Evolutionary conservation across 805 yeast genomes (phyloP), one percentile per base, ranked within the genome.

Genomic region (Saccharomycopsis fibuligera): DNA sequence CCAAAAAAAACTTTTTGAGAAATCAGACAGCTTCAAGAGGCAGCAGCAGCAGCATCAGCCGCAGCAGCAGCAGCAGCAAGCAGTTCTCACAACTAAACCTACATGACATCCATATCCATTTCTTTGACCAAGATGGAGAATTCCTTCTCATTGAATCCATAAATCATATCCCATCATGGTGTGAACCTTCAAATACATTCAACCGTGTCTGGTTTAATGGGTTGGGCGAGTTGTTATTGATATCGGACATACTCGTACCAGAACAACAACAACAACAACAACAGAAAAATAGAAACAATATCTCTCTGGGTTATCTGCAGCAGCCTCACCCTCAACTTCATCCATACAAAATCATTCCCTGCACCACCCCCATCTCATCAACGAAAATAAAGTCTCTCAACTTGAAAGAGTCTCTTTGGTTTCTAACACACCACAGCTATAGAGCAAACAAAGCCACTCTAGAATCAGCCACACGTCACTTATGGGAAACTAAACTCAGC

Each of bases 51-150:
- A n/a, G n/a, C n/a, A n/a, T n/a, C n/a, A n/a, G n/a, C n/a, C n/a
- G n/a, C n/a, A n/a, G n/a, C n/a, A n/a, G n/a, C n/a, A n/a, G n/a
- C n/a, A n/a, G n/a, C n/a, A n/a, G n/a, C n/a, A n/a, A n/a, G n/a
- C n/a, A n/a, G n/a, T n/a, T n/a, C n/a, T n/a, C n/a, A n/a, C 39
- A 50, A 9, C 21, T 39, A 16, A 25, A 40, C 21, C 53, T 55
- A 47, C 63, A 55, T 44, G 72, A 69, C 48, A 45, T 76, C 2
- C 75, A 65, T 56, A 66, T 77, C 3, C 75, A 70, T 35, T 52
- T 68, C 2, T 64, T 67, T 50, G 86, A 80, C 56, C 68, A 72
- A 1, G 83, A 76, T 41, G 78, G 81, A 5, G 87, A 82, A 50
- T 72, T 75, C 41, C 44, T 80, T 8, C 58, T 81, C 40, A 68